Conservation (phyloP, 2,329 filamentous ascomycete species). For the Mycosphaerella arachidis region DNA sequence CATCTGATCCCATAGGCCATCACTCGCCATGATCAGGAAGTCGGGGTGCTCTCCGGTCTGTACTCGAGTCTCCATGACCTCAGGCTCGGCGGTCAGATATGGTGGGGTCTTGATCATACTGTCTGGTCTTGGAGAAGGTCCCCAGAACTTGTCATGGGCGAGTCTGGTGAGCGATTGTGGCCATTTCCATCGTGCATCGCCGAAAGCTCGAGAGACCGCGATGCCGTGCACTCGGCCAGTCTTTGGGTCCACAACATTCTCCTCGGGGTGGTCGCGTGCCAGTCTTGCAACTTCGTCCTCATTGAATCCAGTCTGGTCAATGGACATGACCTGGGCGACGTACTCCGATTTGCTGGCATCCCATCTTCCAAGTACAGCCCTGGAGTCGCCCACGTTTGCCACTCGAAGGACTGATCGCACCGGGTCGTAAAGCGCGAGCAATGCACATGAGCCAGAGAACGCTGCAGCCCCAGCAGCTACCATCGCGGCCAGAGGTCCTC, state of each 20-base stretch:
- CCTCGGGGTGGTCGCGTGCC: constrained; percentile 56
- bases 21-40: constrained; percentile 63
- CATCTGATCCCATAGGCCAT: constrained; percentile 55
- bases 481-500: constrained; percentile 14
- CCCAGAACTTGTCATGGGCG: constrained; percentile 48
- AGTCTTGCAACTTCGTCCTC: constrained; percentile 54
- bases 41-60: constrained; percentile 42
- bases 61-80: constrained; percentile 55
- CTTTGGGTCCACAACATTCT: constrained; percentile 53
- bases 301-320: constrained; percentile 64
- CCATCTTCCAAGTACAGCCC: constrained; percentile 58
- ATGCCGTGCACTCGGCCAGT: constrained; percentile 59
- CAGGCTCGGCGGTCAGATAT: constrained; percentile 64
- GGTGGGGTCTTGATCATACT: constrained; percentile 51
- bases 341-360: constrained; percentile 44
- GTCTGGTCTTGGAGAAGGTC: constrained; percentile 44
- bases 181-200: constrained; percentile 67
- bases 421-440: constrained; percentile 60
- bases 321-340: constrained; percentile 52
- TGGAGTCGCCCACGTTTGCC: constrained; percentile 64
- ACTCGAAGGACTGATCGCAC: constrained; percentile 52
- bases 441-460: constrained; percentile 57
- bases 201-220: constrained; percentile 62
- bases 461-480: constrained; percentile 34
- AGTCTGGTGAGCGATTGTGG: constrained; percentile 45